Conservation (phyloP, 805 yeast genomes). For the Clavispora santaluciae region DNA sequence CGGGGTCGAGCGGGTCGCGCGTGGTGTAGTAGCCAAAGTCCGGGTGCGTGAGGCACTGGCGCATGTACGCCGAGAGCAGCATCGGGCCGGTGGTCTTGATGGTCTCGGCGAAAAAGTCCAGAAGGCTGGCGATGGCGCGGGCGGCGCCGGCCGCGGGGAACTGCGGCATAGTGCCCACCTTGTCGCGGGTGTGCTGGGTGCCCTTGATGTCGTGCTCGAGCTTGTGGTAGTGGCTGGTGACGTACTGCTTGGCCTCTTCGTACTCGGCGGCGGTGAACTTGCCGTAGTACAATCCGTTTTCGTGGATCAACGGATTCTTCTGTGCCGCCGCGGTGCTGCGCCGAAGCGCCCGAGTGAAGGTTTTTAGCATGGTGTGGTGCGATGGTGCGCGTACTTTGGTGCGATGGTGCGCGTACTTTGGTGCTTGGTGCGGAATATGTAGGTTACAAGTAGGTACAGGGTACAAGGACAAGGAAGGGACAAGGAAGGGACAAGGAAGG, state of each 20-base stretch:
- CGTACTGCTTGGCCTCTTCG: conserved; percentile 31
- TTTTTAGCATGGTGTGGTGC: background rate
- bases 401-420: background rate
- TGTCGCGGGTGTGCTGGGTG: conserved; percentile 29
- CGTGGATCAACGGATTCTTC: conserved; percentile 16
- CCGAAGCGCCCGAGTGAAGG: background rate
- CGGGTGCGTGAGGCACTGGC: conserved; percentile 77
- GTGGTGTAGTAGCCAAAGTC: conserved; percentile 75
- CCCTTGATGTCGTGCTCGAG: conserved; percentile 37
- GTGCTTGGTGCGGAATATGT: no score
- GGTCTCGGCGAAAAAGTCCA: conserved; percentile 41
- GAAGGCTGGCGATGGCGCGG: conserved; percentile 18
- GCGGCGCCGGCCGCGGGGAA: conserved; percentile 25
- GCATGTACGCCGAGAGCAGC: conserved; percentile 68
- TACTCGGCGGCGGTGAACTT: conserved; percentile 36
- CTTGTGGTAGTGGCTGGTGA: conserved; percentile 26
- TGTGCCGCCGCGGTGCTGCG: background rate
- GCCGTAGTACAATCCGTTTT: conserved; percentile 29
- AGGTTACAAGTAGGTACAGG: no score
- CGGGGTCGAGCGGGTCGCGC: conserved; percentile 60
- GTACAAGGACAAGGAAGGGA: no score
- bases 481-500: no score
- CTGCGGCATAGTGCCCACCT: conserved; percentile 31
- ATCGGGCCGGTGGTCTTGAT: conserved; percentile 74
- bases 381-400: background rate